Conservation (phyloP, 176 grass and related monocot species). For the Oryza brachyantha region DNA sequence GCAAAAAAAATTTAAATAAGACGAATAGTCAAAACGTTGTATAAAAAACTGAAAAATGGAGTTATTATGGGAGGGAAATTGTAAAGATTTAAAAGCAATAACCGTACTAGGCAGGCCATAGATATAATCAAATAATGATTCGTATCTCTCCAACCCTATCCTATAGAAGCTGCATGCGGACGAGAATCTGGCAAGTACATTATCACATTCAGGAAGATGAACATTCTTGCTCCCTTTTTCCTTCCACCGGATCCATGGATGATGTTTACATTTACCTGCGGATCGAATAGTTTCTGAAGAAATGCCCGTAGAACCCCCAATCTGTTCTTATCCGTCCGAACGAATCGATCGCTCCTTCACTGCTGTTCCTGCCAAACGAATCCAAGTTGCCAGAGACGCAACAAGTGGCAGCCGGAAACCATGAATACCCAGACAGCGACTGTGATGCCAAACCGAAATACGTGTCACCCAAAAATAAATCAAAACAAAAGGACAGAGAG, state of each 20-base stretch:
- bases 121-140: background rate
- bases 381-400: constrained; percentile 8
- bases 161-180: background rate
- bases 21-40: no score
- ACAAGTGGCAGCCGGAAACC: background rate
- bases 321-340: background rate
- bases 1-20: no score
- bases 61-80: no score
- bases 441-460: background rate
- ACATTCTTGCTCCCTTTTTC: background rate
- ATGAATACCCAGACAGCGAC: background rate
- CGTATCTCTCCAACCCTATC: no score
- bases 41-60: no score
- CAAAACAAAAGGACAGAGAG: background rate
- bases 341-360: background rate
- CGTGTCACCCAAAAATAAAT: background rate
- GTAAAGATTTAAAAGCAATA: no score
- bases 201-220: background rate
- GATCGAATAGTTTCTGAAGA: background rate
- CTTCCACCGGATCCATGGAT: background rate
- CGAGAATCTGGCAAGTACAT: background rate
- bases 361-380: background rate
- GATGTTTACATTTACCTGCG: background rate
- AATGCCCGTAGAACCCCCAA: background rate
- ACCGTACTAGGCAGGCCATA: background rate